Base-by-base conservation (phyloP, 306 rosid genomes). In the Senna siamea region DNA sequence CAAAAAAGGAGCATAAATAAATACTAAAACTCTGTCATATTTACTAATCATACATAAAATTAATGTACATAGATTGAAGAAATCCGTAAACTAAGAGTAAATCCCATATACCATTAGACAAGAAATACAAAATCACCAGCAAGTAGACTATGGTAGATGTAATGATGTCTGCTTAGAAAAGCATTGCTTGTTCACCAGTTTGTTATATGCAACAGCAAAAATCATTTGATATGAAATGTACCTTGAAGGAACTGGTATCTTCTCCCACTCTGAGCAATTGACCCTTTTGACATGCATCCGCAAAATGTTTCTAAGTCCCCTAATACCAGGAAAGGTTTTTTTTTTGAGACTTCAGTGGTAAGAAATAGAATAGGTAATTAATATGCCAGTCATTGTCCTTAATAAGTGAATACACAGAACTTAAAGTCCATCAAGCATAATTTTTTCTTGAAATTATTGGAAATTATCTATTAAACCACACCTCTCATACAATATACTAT, bases 221-320 rank as follows among this genome's bases (percentile, higher is more conserved):
- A 68, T 37, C 50, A 50, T 54, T 46, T 2, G 38, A 68, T 57
- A 57, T 53, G 51, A 70, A 47, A 9, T 52, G 41, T 81, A 95
- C 98, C 98, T 92, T 60, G 88, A 52, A 52, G 98, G 99, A 68
- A 95, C 86, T 63, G 80, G 64, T 82, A 95, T 34, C 87, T 55
- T 88, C 86, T 90, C 99, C 99, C 99, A 95, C 82, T 88, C 97
- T 59, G 93, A 83, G 79, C 88, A 78, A 78, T 90, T 86, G 78
- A 83, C 75, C 89, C 74, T 92, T 87, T 90, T 95, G 76, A 95
- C 82, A 86, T 95, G 93, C 81, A 95, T 38, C 87, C 91, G 91
- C 76, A 92, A 46, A 72, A 95, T 92, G 87, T 95, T 92, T 76
- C 54, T 88, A 30, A 95, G 95, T 13, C 97, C 99, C 92, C 99